Percentiles rank a stretch among this genome's conserved stretches.
These are phyloP conservation scores for Lentinula guzmanii DNA, from an alignment of 768 basidiomycete species.

Conservation along the genomic window DNA sequence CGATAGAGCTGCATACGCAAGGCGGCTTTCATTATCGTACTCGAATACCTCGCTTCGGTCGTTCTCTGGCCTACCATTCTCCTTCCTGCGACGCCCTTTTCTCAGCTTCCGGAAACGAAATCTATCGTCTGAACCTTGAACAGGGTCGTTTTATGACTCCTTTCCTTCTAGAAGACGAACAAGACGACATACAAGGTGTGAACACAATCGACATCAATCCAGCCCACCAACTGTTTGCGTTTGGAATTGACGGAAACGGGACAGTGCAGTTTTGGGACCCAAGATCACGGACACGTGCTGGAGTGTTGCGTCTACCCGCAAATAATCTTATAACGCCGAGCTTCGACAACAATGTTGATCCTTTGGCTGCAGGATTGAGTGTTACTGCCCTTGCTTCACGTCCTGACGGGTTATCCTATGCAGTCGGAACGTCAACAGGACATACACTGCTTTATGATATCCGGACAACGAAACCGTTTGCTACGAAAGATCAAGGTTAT, in stretches of 20 bases:
- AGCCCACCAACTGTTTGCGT: conserved; percentile 83
- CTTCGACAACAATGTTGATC: conserved; percentile 5
- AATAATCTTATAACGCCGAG: conserved; percentile 41
- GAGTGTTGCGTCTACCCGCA: conserved; percentile 56
- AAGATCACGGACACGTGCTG: conserved; percentile 72
- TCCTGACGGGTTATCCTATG: conserved; percentile 86
- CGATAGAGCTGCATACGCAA: conserved; percentile 91
- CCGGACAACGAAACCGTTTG: conserved; percentile 76
- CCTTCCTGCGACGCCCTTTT: conserved; percentile 90
- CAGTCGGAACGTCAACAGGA: conserved; percentile 91
- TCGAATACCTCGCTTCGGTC: conserved; percentile 91
- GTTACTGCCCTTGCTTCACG: conserved; percentile 85
- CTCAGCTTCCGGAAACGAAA: conserved; percentile 77
- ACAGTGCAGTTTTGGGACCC: conserved; percentile 97
- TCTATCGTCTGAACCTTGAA: conserved; percentile 92
- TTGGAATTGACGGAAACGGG: conserved; percentile 84
- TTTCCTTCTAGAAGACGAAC: conserved; percentile 49
- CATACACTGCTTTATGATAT: conserved; percentile 95
- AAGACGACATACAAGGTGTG: conserved; percentile 68
- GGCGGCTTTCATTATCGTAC: conserved; percentile 89
- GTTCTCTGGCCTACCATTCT: conserved; percentile 88
- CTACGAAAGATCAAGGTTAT: conserved; percentile 94
- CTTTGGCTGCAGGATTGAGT: conserved; percentile 34
- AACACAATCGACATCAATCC: conserved; percentile 92
- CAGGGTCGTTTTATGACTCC: conserved; percentile 91